These are phyloP conservation scores for Plasmodium gonderi DNA, from an alignment of 169 alveolate species.

Conservation along the genomic window DNA sequence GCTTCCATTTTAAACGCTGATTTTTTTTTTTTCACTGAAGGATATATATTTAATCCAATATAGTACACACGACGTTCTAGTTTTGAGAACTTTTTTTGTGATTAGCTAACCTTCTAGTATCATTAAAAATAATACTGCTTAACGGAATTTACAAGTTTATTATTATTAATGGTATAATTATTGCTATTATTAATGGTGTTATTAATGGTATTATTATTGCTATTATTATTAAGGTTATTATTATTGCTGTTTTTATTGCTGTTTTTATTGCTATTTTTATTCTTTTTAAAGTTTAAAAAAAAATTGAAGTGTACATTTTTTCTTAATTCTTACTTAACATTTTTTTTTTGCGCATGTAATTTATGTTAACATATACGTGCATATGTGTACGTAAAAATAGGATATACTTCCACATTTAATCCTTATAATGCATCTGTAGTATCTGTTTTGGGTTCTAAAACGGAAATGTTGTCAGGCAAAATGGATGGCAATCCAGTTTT, in stretches of 20 bases:
- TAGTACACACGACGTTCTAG: no score
- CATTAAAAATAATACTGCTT: background rate
- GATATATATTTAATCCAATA: no score
- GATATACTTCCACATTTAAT: background rate
- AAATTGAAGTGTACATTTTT: background rate
- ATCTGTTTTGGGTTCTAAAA: slow-evolving; percentile 96
- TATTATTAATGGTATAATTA: no score
- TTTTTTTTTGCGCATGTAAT: background rate
- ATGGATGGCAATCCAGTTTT: slow-evolving; percentile 94
- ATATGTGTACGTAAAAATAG: background rate
- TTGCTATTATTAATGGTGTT: no score
- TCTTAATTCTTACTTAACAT: background rate
- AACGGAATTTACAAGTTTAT: background rate
- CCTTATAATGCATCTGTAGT: slow-evolving; percentile 45
- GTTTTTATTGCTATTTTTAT: no score
- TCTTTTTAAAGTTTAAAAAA: background rate
- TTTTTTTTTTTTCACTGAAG: background rate
- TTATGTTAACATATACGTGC: background rate
- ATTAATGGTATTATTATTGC: no score
- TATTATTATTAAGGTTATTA: no score
- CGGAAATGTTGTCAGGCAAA: slow-evolving; percentile 97
- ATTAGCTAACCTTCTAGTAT: background rate
- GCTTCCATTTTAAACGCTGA: background rate
- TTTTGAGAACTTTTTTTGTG: no score
- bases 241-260: no score